Base-by-base conservation (phyloP, 345 rosid species). In the Salix arbutifolia region DNA sequence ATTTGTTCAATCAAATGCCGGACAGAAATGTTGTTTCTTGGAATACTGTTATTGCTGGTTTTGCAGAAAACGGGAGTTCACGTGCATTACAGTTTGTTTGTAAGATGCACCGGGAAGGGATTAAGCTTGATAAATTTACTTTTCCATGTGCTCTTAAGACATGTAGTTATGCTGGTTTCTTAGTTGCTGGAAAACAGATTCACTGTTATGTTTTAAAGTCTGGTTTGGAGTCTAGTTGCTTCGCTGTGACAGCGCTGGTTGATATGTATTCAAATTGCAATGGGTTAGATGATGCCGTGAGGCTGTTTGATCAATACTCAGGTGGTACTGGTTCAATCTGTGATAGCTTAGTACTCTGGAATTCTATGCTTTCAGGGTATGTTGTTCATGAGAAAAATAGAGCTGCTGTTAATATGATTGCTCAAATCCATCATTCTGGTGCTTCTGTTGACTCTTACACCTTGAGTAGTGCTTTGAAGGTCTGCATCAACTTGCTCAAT, bases 211-310 rank as follows among this genome's bases (percentile, higher is more conserved):
- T 82, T 30, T 12, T 83, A 25, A 90, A 89, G 84, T 88, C 88
- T 23, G 92, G 94, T 70, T 81, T 86, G 14, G 81, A 79, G 69
- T 81, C 81, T 76, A 90, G 90, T 78, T 86, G 87, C 75, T 89
- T 83, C 70, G 77, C 78, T 28, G 44, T 85, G 13, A 89, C 93
- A 6, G 91, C 97, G 1, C 85, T 92, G 83, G 72, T 90, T 56
- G 93, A 89, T 85, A 86, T 92, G 93, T 89, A 92, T 76, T 89
- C 93, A 0, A 85, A 92, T 82, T 90, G 91, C 77, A 62, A 77
- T 8, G 78, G 44, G 26, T 68, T 90, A 67, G 70, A 74, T 74
- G 87, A 84, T 40, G 92, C 93, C 33, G 70, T 42, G 35, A 75
- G 50, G 72, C 58, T 89, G 31, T 89, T 89, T 76, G 73, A 75